Conservation (phyloP, 805 yeast species). For the Teunomyces funiuensis region DNA sequence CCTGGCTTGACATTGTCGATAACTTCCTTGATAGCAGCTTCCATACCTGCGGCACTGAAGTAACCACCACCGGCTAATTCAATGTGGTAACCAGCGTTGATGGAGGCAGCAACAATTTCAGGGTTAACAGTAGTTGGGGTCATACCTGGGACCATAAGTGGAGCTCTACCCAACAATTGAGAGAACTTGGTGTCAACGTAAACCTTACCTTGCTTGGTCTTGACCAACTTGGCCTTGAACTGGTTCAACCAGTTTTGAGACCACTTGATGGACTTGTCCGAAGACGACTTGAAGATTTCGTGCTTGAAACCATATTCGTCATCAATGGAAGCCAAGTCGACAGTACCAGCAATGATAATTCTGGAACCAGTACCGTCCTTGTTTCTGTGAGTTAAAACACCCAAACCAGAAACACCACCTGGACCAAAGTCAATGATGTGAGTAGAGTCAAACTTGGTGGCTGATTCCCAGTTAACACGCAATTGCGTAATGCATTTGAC, state of each 20-base stretch:
- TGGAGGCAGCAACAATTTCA: constrained; percentile 88
- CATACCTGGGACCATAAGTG: constrained; percentile 98
- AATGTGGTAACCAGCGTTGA: constrained; percentile 95
- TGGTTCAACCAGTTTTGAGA: constrained; percentile 91
- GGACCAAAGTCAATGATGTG: constrained; percentile 98
- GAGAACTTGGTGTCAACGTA: constrained; percentile 94
- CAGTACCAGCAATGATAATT: constrained; percentile 88
- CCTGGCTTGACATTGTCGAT: constrained; percentile 73
- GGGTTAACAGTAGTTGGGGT: constrained; percentile 97
- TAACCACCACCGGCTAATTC: constrained; percentile 99
- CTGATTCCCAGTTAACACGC: constrained; percentile 93
- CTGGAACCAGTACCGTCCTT: constrained; percentile 98
- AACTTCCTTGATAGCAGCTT: constrained; percentile 72
- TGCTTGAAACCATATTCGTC: constrained; percentile 95
- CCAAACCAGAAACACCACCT: constrained; percentile 96
- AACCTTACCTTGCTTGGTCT: constrained; percentile 68
- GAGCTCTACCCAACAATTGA: constrained; percentile 88
- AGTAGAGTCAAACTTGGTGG: constrained; percentile 78
- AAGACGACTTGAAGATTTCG: constrained; percentile 79
- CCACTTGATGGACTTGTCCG: constrained; percentile 59
- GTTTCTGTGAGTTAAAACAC: constrained; percentile 93
- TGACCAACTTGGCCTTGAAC: constrained; percentile 80
- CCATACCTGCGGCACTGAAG: constrained; percentile 70
- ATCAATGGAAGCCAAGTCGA: constrained; percentile 61
- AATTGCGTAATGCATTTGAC: constrained; percentile 81